Percentiles rank a stretch among this genome's conserved stretches.
These are phyloP conservation scores for Emmonsiellopsis sp. DNA, from an alignment of 2,329 filamentous ascomycete species.

Conservation along the genomic window DNA sequence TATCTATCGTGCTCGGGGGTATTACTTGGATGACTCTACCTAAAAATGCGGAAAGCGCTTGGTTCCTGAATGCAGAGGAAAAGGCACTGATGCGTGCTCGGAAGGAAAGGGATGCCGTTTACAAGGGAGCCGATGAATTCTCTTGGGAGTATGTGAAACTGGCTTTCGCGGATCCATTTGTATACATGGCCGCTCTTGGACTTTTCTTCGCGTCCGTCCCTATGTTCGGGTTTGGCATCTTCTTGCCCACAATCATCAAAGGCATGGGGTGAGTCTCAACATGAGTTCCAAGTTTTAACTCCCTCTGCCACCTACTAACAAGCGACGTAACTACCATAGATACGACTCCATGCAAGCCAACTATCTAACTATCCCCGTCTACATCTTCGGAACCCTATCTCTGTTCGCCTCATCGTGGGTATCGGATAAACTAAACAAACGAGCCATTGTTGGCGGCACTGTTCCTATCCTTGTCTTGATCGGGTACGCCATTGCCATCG, in stretches of 20 bases:
- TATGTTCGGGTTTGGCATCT: constrained; percentile 50
- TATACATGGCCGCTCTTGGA: constrained; percentile 12
- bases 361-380: constrained; percentile 49
- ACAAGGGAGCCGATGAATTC: constrained; percentile 21
- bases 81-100: constrained; percentile 44
- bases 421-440: constrained; percentile 26
- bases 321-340: constrained; percentile 11
- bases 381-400: constrained; percentile 39
- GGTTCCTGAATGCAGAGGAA: constrained; percentile 42
- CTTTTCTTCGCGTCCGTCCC: constrained; percentile 34
- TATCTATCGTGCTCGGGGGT: constrained; percentile 22
- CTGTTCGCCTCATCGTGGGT: constrained; percentile 39
- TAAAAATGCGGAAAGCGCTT: constrained; percentile 39
- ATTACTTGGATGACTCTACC: constrained; percentile 42
- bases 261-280: constrained; percentile 11
- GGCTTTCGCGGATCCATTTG: constrained; percentile 8
- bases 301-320: neutral
- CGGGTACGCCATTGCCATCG: constrained; percentile 27
- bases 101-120: constrained; percentile 22
- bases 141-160: constrained; percentile 10
- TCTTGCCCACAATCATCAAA: constrained; percentile 47
- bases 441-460: constrained; percentile 22
- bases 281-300: neutral
- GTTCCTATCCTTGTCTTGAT: constrained; percentile 21
- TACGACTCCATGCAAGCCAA: constrained; percentile 39